Evolutionary conservation across 2,329 filamentous ascomycete genomes (phyloP), one percentile per base, ranked within the genome.

Genomic region (Kalaharituber pfeilii): DNA sequence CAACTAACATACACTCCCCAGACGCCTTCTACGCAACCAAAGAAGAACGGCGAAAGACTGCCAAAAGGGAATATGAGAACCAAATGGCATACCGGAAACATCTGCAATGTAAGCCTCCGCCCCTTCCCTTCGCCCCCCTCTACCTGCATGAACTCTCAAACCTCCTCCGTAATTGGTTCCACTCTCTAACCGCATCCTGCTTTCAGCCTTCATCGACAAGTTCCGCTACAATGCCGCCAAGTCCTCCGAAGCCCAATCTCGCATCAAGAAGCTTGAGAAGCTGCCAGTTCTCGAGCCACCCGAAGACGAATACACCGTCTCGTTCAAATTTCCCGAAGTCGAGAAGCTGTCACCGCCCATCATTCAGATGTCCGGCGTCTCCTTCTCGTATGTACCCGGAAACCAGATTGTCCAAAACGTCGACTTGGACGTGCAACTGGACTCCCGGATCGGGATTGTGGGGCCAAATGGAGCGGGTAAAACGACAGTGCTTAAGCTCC

Each of bases 201-300:
- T n/a, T n/a, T 1, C 33, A 39, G 33, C 33, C 26, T 98, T 98
- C 70, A 98, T 98, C 71, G 91, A 98, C 77, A 98, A 98, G 72
- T 98, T 98, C 76, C 81, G 91, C 52, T 98, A 98, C 76, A 98
- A 98, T 67, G 91, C 91, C 26, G 91, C 89, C 65, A 98, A 98
- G 70, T 95, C 91, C 0, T 94, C 89, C 7, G 91, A 98, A 73
- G 91, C 91, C 1, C 91, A 98, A 67, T 96, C 89, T 0, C 82
- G 91, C 65, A 96, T 98, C 77, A 98, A 98, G 77, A 98, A 98
- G 68, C 75, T 98, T 58, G 93, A 98, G 69, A 86, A 84, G 66
- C 95, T 98, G 86, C 91, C 93, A 1, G 73, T 94, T 1, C 76
- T 98, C 52, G 84, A 94, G 64, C 68, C 88, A 0, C 93, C 91